Conservation (phyloP, 2,329 filamentous ascomycete species). For the Biscogniauxia sp. region DNA sequence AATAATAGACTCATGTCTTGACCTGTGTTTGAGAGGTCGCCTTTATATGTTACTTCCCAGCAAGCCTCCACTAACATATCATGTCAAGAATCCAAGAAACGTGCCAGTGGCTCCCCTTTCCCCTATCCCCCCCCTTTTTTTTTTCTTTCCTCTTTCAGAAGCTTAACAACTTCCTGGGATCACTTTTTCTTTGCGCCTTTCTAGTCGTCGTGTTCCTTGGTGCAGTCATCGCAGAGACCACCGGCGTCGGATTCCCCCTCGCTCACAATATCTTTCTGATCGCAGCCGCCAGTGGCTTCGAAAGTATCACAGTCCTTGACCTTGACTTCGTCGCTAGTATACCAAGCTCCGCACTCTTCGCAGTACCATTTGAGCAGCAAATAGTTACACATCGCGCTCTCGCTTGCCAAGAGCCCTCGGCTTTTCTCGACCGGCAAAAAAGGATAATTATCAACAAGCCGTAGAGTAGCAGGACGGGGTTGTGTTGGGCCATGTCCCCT, state of each 20-base stretch:
- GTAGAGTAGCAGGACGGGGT: conserved; percentile 2
- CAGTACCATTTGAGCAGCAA: conserved; percentile 33
- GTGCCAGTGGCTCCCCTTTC: no score
- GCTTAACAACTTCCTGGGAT: not conserved
- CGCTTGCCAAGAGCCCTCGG: not conserved
- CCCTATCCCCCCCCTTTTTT: no score
- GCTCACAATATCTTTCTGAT: conserved; percentile 20
- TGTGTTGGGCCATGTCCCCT: conserved; percentile 3
- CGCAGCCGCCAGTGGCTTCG: conserved; percentile 21
- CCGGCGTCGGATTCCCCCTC: conserved; percentile 28
- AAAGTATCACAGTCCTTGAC: conserved; percentile 27
- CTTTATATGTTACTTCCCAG: no score
- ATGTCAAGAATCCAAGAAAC: no score
- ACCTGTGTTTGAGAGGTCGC: no score
- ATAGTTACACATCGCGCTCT: conserved; percentile 27
- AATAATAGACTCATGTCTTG: no score
- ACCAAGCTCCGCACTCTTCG: conserved; percentile 33
- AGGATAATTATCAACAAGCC: conserved; percentile 12
- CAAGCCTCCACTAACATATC: no score
- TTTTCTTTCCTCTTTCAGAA: not conserved
- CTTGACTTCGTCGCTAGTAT: conserved; percentile 33
- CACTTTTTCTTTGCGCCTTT: no score
- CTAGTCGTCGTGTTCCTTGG: conserved; percentile 21
- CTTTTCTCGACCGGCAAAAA: conserved; percentile 14
- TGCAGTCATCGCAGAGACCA: conserved; percentile 30